Base-by-base conservation (phyloP, 2,329 filamentous ascomycete genomes). In the Cordyceps tenuipes region DNA sequence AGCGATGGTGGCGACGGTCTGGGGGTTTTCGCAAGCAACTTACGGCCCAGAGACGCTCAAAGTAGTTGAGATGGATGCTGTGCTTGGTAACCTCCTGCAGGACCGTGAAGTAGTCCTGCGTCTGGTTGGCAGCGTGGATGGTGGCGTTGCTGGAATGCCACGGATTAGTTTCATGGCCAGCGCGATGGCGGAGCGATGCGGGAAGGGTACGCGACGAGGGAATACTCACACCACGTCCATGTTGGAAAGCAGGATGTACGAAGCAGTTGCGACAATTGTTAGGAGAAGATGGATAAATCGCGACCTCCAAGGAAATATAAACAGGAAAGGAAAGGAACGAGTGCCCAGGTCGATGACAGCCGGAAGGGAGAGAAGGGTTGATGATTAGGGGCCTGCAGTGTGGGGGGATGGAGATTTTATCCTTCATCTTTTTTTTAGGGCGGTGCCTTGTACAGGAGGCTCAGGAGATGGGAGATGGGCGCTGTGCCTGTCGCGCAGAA, bases 41-140 rank as follows among this genome's bases (percentile, higher is more conserved):
- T 79, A 86, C 84, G 54, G 90, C 88, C 94, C 94, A 99, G 66
- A 96, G 80, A 71, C 87, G 87, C 81, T 99, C 94, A 69, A 86
- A 78, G 64, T 90, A 81, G 75, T 91, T 97, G 70, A 99, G 85
- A 66, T 91, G 84, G 61, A 95, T 83, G 82, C 96, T 94, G 81
- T 84, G 82, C 71, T 85, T 85, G 69, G 82, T 78, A 23, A 87
- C 79, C 71, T 86, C 82, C 64, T 86, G 82, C 68, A 84, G 80
- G 64, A 87, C 82, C 66, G 74, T 76, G 46, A 82, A 74, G 70
- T 84, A 84, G 66, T 77, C 76, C 62, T 76, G 72, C 49, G 77
- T 76, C 65, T 78, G 74, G 73, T 77, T 79, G 59, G 81, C 72
- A 63, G 73, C 72, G 62, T 77, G 71, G 61, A 72, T 67, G 62